A percentile compares a stretch with the other conserved stretches of the same genome.
These are phyloP conservation scores for Aspergillus phoenicis DNA, from an alignment of 2,329 filamentous ascomycete genomes.

Conservation along the genomic window DNA sequence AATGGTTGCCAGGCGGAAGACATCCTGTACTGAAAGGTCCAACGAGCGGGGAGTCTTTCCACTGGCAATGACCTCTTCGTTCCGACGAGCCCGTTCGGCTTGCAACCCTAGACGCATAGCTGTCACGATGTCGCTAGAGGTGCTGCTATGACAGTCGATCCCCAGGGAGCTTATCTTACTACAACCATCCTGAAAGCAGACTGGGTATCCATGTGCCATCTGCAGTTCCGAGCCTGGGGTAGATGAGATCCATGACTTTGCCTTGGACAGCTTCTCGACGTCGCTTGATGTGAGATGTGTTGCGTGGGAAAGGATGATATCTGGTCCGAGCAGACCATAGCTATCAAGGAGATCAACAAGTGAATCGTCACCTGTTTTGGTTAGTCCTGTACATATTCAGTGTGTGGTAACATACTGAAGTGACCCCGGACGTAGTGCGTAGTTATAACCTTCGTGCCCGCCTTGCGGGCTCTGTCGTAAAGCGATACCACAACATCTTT, in stretches of 20 bases:
- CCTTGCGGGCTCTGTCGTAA: conserved; percentile 18
- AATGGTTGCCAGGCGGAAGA: conserved; percentile 33
- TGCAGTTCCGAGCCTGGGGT: conserved; percentile 36
- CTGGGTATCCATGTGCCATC: conserved; percentile 33
- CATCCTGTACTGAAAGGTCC: conserved; percentile 27
- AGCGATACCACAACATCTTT: conserved; percentile 27
- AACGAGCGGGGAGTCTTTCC: conserved; percentile 15
- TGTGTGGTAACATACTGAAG: not conserved
- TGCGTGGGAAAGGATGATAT: conserved; percentile 29
- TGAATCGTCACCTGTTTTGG: conserved; percentile 1
- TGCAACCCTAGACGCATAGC: conserved; percentile 33
- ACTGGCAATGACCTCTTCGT: conserved; percentile 15
- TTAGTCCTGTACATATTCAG: not conserved
- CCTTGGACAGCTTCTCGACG: conserved; percentile 20
- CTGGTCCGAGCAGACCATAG: conserved; percentile 22
- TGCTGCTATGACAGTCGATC: conserved; percentile 37
- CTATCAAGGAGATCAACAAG: conserved; percentile 19
- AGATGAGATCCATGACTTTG: conserved; percentile 25
- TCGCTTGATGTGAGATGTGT: conserved; percentile 24
- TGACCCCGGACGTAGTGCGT: conserved; percentile 25
- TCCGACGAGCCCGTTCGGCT: conserved; percentile 23
- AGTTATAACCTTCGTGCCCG: conserved; percentile 30
- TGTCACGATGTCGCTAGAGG: conserved; percentile 29
- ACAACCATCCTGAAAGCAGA: conserved; percentile 28
- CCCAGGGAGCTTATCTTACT: conserved; percentile 28